phyloP scores from a whole-genome alignment of 257 asterid genomes.

The Cinchona pubescens region DNA sequence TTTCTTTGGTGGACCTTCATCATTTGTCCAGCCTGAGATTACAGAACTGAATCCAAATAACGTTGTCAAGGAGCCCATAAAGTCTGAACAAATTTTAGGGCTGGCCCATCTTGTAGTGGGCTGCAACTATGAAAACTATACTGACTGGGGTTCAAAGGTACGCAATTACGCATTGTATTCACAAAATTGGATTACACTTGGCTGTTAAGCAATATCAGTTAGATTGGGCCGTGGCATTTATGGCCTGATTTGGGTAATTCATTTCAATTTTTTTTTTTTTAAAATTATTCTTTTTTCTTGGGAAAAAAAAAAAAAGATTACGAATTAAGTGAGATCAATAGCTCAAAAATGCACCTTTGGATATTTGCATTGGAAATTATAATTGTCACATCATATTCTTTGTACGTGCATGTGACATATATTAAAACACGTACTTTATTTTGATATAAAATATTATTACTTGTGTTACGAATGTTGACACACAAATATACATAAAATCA shows the following conservation, averaged over 20 bases:
- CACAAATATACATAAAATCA: too few species aligned
- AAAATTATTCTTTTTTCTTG: too few species aligned
- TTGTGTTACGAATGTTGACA: not conserved
- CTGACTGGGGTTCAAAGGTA: slow-evolving; percentile 73
- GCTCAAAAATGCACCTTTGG: not conserved
- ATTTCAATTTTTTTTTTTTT: too few species aligned
- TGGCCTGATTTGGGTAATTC: too few species aligned
- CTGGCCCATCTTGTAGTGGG: slow-evolving; percentile 54
- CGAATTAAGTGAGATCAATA: too few species aligned
- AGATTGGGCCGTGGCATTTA: too few species aligned
- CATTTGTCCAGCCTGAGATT: slow-evolving; percentile 34
- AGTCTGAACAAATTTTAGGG: slow-evolving; percentile 17
- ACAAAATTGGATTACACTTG: too few species aligned
- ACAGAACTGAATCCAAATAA: slow-evolving; percentile 42
- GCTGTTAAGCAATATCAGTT: too few species aligned
- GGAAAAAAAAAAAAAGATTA: too few species aligned
- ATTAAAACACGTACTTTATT: too few species aligned
- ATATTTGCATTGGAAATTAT: not conserved
- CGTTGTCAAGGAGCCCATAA: slow-evolving; percentile 35
- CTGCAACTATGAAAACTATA: slow-evolving; percentile 53
- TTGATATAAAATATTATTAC: not conserved
- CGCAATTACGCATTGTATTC: too few species aligned
- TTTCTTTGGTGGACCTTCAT: slow-evolving; percentile 56
- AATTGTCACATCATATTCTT: not conserved
- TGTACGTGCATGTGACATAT: too few species aligned